Percentiles rank a stretch among this genome's conserved stretches.
Conservation (phyloP, 2,329 filamentous ascomycete species). For the Sporothrix pseudoabietina region DNA sequence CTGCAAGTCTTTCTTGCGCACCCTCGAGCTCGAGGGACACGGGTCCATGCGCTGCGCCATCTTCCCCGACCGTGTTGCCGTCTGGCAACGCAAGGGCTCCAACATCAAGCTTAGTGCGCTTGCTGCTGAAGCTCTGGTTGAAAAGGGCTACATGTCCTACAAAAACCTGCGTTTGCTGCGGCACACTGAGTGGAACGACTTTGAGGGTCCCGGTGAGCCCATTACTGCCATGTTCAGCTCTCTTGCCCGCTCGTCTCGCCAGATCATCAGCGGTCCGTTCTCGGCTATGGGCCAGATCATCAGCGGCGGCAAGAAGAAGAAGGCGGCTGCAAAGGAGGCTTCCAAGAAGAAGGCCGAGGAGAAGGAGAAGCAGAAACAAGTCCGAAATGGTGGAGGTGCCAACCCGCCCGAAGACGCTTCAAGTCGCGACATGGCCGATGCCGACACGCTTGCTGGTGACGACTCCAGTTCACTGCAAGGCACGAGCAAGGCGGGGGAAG, state of each 20-base stretch:
- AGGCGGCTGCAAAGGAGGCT: constrained; percentile 53
- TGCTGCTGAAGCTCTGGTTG: constrained; percentile 66
- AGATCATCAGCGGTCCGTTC: constrained; percentile 65
- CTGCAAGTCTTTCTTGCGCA: constrained; percentile 66
- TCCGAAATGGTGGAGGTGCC: not conserved
- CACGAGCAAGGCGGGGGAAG: constrained; percentile 37
- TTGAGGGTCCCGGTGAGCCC: constrained; percentile 73
- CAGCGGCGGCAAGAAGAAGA: constrained; percentile 45
- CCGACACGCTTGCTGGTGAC: constrained; percentile 32
- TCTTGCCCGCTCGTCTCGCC: constrained; percentile 59
- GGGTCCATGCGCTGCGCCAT: constrained; percentile 66
- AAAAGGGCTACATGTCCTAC: constrained; percentile 63
- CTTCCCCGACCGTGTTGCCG: constrained; percentile 62
- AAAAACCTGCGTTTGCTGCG: constrained; percentile 64
- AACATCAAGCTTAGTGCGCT: constrained; percentile 62
- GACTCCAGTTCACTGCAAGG: constrained; percentile 33
- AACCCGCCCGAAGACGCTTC: constrained; percentile 33
- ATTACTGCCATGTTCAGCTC: constrained; percentile 67
- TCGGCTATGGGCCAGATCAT: constrained; percentile 53
- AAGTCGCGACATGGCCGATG: constrained; percentile 21
- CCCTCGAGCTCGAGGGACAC: constrained; percentile 56
- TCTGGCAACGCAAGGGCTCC: constrained; percentile 66
- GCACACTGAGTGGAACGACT: constrained; percentile 75
- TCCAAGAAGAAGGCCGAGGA: not conserved
- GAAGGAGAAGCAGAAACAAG: not conserved